Base-by-base conservation (phyloP, 2,329 filamentous ascomycete species). In the Trichophyton simii region DNA sequence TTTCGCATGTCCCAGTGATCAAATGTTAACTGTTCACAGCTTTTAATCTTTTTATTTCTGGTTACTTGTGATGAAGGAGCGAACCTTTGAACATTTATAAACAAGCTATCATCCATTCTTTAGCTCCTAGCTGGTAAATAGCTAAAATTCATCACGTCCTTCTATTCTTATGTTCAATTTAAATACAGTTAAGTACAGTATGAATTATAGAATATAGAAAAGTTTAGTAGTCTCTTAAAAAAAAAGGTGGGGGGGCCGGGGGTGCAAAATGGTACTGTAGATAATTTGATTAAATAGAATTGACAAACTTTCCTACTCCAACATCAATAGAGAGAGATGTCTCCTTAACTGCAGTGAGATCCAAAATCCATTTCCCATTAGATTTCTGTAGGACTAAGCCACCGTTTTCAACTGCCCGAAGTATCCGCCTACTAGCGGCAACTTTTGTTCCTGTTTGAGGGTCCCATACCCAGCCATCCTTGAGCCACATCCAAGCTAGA, bases 401-500 rank as follows among this genome's bases (percentile, higher is more conserved):
- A 34, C 76, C 76, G 18, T 66, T 68, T 20, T 65, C 66, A 3
- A 76, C 76, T 59, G 72, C 70, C 59, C 70, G 69, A 64, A 75
- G 71, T 48, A 72, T 70, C 61, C 71, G 71, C 11, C 72, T 72
- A 57, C 72, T 73, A 8, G 77, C 73, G 61, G 70, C 69, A 13
- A 69, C 75, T 65, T 74, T 71, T 34, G 76, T 68, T 0, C 89
- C 91, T 0, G 87, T 91, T 31, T 77, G 72, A 1, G 84, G 83
- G 75, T 95, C 82, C 89, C 90, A 96, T 46, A 85, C 79, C 82
- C 85, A 92, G 0, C 90, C 89, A 68, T 95, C 88, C 54, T 86
- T 84, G 75, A 94, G 82, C 91, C 91, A 96, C 83, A 91, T 89
- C 91, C 91, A 96, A 44, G 87, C 81, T 68, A 96, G 73, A 74